Base-by-base conservation (phyloP, 768 basidiomycete genomes). In the Mycena amicta region DNA sequence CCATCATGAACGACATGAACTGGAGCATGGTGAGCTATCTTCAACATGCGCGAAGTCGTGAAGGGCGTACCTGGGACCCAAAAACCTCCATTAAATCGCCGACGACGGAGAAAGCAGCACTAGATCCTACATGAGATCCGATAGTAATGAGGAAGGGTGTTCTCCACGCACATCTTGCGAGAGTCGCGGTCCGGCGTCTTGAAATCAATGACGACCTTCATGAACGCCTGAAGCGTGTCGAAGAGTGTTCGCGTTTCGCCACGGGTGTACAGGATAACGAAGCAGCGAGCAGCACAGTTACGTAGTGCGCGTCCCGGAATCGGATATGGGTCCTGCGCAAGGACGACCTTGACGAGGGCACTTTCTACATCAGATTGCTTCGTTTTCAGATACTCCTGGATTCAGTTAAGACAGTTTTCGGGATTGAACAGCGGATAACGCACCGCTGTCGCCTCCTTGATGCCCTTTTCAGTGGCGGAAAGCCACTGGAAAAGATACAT, bases 1-100 rank as follows among this genome's bases (percentile, higher is more conserved):
- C 96, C 27, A 88, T 82, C 86, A 95, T 89, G 65, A 95, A 90
- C 0, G 95, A 97, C 95, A 98, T 96, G 70, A 95, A 87, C 93
- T 98, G 31, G 16, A 59, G 40, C 23, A n/a, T 59, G 22, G 49
- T 56, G 28, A 60, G 52, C 5, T 27, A 13, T 31, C 18, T 26
- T 3, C 5, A n/a, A 15, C 30, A 2, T 33, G 28, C 13, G 8
- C 23, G 28, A n/a, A 31, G 23, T 41, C 45, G n/a, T 43, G 16
- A 29, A 31, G 31, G 15, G 67, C 87, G 55, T 69, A 91, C 94
- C 77, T 97, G 92, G 4, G 87, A 79, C 4, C 96, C 96, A 68
- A 89, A 92, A 5, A 77, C 78, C 26, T 77, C 82, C 91, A 98
- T 98, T 6, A 98, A 72, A 69, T 96, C 93, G 3, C 94, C 95